phyloP scores from a whole-genome alignment of 2,329 filamentous ascomycete genomes.

The Penicillium sp. region DNA sequence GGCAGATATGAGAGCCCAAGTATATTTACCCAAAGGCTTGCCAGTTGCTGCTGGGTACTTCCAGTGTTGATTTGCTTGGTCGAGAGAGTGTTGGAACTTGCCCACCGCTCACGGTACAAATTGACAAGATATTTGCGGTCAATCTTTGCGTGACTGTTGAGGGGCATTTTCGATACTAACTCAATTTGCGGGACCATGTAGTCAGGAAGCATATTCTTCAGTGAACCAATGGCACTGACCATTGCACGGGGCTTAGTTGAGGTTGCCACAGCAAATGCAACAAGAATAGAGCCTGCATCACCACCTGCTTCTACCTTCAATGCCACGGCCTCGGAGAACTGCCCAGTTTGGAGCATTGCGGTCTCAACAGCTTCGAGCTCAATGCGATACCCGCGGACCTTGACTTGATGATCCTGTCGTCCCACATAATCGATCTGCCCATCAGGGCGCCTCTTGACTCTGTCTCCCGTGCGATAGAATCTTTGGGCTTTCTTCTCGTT shows the following conservation, averaged over 20 bases:
- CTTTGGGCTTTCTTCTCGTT: no score
- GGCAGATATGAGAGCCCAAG: no score
- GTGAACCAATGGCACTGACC: neutral
- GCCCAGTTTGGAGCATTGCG: conserved; percentile 11
- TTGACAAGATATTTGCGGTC: conserved; percentile 17
- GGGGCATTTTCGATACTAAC: conserved; percentile 58
- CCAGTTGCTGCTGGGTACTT: neutral
- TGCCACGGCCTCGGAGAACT: conserved; percentile 15
- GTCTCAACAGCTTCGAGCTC: conserved; percentile 73
- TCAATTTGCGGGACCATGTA: conserved; percentile 69
- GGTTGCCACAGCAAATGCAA: conserved; percentile 17
- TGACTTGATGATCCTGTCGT: conserved; percentile 72
- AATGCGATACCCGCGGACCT: conserved; percentile 44
- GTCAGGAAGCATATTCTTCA: conserved; percentile 3
- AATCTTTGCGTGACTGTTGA: conserved; percentile 73
- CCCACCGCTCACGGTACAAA: conserved; percentile 7
- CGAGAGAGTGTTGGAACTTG: no score
- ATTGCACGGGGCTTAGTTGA: conserved; percentile 20
- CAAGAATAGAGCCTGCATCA: no score
- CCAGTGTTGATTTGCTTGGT: no score
- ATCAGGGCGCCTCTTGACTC: conserved; percentile 59
- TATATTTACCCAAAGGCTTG: no score
- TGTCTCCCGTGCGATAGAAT: conserved; percentile 72
- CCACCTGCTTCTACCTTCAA: conserved; percentile 7
- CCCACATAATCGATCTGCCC: conserved; percentile 71